phyloP scores from a whole-genome alignment of 228 moss, liverwort and hornwort species.

The Sphagnum fallax region DNA sequence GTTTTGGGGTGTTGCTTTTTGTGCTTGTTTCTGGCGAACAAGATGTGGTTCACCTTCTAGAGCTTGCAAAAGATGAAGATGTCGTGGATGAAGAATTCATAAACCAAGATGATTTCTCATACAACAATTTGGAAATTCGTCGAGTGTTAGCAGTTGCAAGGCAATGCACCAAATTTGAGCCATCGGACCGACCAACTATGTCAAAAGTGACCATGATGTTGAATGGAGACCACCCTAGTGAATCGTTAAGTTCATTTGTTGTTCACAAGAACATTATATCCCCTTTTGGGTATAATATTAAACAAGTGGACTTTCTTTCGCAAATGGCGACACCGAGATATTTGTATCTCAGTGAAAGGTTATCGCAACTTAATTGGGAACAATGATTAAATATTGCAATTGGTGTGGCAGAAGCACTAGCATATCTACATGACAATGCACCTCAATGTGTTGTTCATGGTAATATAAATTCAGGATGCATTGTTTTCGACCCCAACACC shows the following conservation, averaged over 20 bases:
- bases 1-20: conserved; percentile 4
- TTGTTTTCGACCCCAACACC: conserved; percentile 6
- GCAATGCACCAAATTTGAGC: conserved; percentile 12
- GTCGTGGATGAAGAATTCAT: conserved; percentile 6
- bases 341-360: background rate
- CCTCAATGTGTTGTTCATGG: conserved; percentile 12
- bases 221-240: background rate
- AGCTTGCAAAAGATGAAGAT: background rate
- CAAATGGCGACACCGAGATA: conserved; percentile 16
- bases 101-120: background rate
- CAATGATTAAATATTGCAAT: conserved; percentile 12
- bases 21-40: background rate
- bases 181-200: conserved; percentile 4
- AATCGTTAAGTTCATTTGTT: too few species aligned
- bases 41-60: too few species aligned
- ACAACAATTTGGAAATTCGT: background rate
- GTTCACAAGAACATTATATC: conserved; percentile 15
- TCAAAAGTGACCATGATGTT: conserved; percentile 12
- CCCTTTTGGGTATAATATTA: conserved; percentile 9
- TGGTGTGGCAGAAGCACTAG: conserved; percentile 15
- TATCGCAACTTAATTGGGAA: conserved; percentile 6
- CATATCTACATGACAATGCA: conserved; percentile 10
- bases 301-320: background rate
- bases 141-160: conserved; percentile 12
- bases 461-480: conserved; percentile 17